Base-by-base conservation (phyloP, 2,329 filamentous ascomycete genomes). In the Phialocephala sp. region DNA sequence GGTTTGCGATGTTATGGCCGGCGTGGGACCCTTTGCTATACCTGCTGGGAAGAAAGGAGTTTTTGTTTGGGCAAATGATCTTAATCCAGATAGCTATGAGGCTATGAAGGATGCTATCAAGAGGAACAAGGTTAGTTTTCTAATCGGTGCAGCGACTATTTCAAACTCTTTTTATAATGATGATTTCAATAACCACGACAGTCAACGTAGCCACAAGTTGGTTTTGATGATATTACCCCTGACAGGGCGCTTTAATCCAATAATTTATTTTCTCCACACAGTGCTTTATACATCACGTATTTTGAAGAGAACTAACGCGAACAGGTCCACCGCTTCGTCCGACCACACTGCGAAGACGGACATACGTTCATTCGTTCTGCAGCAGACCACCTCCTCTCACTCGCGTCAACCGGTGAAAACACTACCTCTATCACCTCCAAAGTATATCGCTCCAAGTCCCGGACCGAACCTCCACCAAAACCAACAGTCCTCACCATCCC, bases 1-100 rank as follows among this genome's bases (percentile, higher is more conserved):
- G 3, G 91, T 98, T 1, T 95, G 91, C 80, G 95, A 99, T 78
- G 91, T 97, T 70, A 99, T 98, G 94, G 94, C 94, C 0, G 95
- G 95, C 52, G 94, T 99, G 59, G 95, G 95, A 0, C 95, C 95
- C 0, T 99, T 99, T 78, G 94, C 94, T 24, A 84, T 97, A 3
- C 95, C 95, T 0, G 93, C 94, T 0, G 95, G 92, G 18, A 96
- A 91, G 81, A 94, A 91, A 78, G 88, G 87, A 45, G 92, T 96
- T 35, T 97, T 98, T 73, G 94, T 97, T 20, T 97, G 92, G 89
- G 95, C 94, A 45, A 99, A 98, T 79, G 95, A 99, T 77, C 89
- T 97, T 76, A 99, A 99, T 76, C 94, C 94, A 0, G 91, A 96
- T 73, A 94, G 93, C 73, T 93, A 89, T 79, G 85, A 83, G 63